A percentile compares a stretch with the other conserved stretches of the same genome.
These are phyloP conservation scores for Raphanus hybrid DNA, from an alignment of 441 rosid genomes.

Conservation along the genomic window DNA sequence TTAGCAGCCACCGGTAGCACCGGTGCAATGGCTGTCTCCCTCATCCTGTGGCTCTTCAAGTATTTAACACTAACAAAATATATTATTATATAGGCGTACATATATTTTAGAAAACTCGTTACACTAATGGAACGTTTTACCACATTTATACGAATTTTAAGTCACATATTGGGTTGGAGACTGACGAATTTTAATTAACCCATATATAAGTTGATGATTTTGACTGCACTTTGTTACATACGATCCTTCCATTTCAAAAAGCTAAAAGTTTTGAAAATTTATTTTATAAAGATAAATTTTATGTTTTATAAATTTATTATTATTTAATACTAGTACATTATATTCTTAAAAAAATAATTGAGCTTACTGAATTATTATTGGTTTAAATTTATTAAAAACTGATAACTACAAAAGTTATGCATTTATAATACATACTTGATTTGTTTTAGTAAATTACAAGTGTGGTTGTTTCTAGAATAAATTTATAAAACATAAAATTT, in stretches of 20 bases:
- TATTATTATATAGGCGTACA: not conserved
- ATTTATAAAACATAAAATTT: not conserved
- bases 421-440: not conserved
- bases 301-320: not conserved
- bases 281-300: not conserved
- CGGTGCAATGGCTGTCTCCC: constrained; percentile 55
- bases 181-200: not conserved
- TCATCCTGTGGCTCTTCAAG: constrained; percentile 69
- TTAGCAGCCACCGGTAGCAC: constrained; percentile 69
- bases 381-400: not conserved
- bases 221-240: not conserved
- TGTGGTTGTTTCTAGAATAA: not conserved
- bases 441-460: not conserved
- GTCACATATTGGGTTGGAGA: not conserved
- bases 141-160: not conserved
- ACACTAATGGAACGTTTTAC: not conserved
- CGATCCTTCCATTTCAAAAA: not conserved
- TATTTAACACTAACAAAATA: constrained; percentile 22
- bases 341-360: not conserved
- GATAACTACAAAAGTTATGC: not conserved
- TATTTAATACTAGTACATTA: not conserved
- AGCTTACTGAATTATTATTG: not conserved
- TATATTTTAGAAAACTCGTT: not conserved
- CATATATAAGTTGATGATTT: not conserved
- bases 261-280: not conserved